Conservation (phyloP, 1,284 basidiomycete species). For the Ceratobasidium sp. region DNA sequence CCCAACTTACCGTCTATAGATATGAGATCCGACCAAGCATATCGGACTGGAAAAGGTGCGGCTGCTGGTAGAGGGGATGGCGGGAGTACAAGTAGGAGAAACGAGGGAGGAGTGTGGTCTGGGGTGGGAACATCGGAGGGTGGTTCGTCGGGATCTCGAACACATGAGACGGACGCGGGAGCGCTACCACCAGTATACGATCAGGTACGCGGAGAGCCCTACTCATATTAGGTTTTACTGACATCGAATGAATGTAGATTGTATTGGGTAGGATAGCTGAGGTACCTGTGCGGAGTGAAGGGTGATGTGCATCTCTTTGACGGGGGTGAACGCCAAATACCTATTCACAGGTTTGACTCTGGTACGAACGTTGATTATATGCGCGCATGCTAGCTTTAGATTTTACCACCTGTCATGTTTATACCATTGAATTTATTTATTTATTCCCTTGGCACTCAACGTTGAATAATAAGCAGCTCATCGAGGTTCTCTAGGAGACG, state of each 20-base stretch:
- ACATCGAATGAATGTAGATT: not conserved
- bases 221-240: not conserved
- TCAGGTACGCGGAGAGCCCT: not conserved
- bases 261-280: not conserved
- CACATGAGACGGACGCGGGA: conserved; percentile 15
- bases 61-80: not conserved
- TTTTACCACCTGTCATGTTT: too few species aligned
- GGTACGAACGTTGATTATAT: too few species aligned
- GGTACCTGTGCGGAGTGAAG: not conserved
- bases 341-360: too few species aligned
- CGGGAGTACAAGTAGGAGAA: not conserved
- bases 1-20: too few species aligned
- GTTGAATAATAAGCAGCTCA: not conserved
- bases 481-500: not conserved
- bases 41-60: too few species aligned
- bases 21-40: too few species aligned
- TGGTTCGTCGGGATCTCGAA: too few species aligned
- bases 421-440: too few species aligned
- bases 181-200: conserved; percentile 17
- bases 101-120: not conserved
- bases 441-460: too few species aligned
- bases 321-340: too few species aligned
- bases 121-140: not conserved
- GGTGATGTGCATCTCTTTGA: too few species aligned
- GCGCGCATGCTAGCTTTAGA: too few species aligned